phyloP scores from a whole-genome alignment of 495 filamentous ascomycete species.

The Viridothelium virens region DNA sequence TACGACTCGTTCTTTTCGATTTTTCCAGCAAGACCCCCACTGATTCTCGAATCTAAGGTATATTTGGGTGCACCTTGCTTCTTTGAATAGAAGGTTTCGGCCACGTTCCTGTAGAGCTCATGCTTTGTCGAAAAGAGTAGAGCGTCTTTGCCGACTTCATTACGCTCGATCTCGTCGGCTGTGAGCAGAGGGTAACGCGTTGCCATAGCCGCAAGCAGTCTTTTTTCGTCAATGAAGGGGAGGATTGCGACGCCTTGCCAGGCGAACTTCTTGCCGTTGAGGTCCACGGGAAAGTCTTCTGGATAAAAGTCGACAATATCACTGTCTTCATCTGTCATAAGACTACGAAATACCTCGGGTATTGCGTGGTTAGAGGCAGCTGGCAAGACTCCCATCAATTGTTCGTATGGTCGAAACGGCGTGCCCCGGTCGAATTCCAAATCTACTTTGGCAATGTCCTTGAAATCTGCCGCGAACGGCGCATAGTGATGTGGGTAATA shows the following conservation, averaged over 20 bases:
- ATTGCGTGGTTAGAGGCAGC: constrained; percentile 88
- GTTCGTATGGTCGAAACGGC: constrained; percentile 88
- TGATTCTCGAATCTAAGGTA: constrained; percentile 62
- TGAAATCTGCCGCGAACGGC: constrained; percentile 93
- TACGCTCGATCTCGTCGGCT: constrained; percentile 69
- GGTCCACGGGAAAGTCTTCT: constrained; percentile 80
- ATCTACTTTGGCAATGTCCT: constrained; percentile 68
- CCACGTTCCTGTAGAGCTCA: constrained; percentile 72
- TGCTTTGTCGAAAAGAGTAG: constrained; percentile 78
- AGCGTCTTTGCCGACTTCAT: constrained; percentile 70
- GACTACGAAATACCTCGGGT: constrained; percentile 70
- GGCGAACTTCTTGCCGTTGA: constrained; percentile 97
- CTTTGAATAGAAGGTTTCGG: constrained; percentile 81
- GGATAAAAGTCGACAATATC: constrained; percentile 98
- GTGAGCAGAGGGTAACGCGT: constrained; percentile 73
- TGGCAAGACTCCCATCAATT: constrained; percentile 96
- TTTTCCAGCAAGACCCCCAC: constrained; percentile 68
- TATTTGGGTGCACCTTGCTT: constrained; percentile 59
- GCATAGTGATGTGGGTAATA: constrained; percentile 99
- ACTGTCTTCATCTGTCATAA: constrained; percentile 82
- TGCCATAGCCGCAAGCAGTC: constrained; percentile 73
- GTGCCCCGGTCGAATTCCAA: constrained; percentile 78
- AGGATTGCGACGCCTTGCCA: constrained; percentile 95
- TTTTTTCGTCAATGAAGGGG: constrained; percentile 91
- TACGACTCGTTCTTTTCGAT: constrained; percentile 74